Percentiles rank a stretch among this genome's conserved stretches.
phyloP scores from a whole-genome alignment of 306 rosid genomes.

The Gleditsia sinensis region DNA sequence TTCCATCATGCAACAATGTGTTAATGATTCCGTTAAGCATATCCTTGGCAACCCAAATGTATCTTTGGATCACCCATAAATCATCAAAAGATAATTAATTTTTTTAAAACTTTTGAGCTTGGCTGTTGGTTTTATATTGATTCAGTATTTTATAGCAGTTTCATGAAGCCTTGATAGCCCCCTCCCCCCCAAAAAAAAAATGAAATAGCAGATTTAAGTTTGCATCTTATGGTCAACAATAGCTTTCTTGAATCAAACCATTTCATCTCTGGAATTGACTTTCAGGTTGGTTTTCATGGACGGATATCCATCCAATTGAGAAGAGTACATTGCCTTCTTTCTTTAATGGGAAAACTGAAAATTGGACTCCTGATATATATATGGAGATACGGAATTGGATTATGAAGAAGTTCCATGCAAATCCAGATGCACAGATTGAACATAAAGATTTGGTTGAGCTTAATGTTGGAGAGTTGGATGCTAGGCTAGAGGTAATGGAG shows the following conservation, averaged over 20 bases:
- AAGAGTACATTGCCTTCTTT: constrained; percentile 62
- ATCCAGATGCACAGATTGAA: constrained; percentile 55
- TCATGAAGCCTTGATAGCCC: not conserved
- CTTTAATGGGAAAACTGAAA: constrained; percentile 63
- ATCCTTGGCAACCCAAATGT: not conserved
- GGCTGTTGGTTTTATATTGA: not conserved
- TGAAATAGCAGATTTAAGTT: not conserved
- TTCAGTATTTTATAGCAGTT: not conserved
- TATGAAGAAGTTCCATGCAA: constrained; percentile 58
- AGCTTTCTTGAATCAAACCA: not conserved
- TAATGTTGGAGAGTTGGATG: constrained; percentile 62
- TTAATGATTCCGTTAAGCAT: not conserved
- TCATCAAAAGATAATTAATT: not conserved
- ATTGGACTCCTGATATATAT: constrained; percentile 53
- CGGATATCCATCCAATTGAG: constrained; percentile 61
- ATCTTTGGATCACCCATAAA: not conserved
- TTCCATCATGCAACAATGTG: not conserved
- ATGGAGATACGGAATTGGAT: constrained; percentile 70
- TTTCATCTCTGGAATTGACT: constrained; percentile 23
- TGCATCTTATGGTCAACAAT: not conserved
- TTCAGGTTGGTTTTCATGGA: constrained; percentile 89
- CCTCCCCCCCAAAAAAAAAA: not conserved
- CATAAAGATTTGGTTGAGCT: constrained; percentile 67
- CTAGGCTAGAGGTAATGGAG: constrained; percentile 75
- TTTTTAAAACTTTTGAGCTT: not conserved